A percentile compares a stretch with the other conserved stretches of the same genome.
Evolutionary conservation across 768 basidiomycete genomes (phyloP).

Genomic region (Lepiota subincarnata): DNA sequence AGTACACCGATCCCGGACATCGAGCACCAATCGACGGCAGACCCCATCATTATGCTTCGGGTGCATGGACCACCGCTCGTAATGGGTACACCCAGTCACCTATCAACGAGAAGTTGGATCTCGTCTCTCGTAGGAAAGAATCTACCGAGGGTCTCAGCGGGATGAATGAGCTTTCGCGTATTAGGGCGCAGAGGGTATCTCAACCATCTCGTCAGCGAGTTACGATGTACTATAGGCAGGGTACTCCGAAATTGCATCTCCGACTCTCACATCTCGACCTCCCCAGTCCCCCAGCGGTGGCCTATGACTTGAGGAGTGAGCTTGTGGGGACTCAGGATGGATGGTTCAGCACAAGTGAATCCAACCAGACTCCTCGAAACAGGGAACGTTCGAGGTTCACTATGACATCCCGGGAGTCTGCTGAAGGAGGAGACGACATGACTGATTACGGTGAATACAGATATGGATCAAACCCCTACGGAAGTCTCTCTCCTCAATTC

Average conservation of each 20-base stretch:
- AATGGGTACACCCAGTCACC: neutral
- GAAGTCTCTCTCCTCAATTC: neutral
- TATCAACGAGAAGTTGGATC: neutral
- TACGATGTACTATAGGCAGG: conserved; percentile 41
- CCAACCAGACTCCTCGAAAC: conserved; percentile 11
- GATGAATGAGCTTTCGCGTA: conserved; percentile 8
- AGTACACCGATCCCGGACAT: neutral
- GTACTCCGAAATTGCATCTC: conserved; percentile 49
- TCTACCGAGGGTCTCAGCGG: conserved; percentile 5
- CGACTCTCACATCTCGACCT: conserved; percentile 51
- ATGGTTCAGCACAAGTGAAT: conserved; percentile 11
- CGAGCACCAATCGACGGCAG: neutral
- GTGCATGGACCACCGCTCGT: neutral
- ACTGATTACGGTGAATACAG: neutral
- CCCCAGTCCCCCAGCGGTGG: conserved; percentile 30
- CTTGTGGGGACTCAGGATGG: conserved; percentile 11
- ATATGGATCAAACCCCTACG: conserved; percentile 1
- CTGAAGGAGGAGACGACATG: neutral
- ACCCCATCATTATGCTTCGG: conserved; percentile 1
- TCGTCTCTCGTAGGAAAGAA: neutral
- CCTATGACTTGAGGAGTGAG: conserved; percentile 22
- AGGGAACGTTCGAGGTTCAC: conserved; percentile 6
- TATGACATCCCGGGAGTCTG: neutral
- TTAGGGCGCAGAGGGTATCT: conserved; percentile 10
- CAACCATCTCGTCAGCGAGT: conserved; percentile 36